Conservation (phyloP, 805 yeast genomes). For the Komagataella pseudopastoris region DNA sequence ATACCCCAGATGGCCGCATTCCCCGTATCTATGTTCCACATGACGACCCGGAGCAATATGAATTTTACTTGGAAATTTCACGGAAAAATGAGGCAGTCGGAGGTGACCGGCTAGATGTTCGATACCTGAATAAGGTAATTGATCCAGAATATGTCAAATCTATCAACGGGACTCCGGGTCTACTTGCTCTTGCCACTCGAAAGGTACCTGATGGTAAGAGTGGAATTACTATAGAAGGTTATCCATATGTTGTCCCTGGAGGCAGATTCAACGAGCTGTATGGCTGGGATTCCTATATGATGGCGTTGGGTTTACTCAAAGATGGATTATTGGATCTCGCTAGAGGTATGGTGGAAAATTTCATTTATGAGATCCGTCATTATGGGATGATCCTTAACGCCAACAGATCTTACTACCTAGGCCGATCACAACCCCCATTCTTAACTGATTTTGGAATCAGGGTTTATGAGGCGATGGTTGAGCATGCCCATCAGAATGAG, state of each 20-base stretch:
- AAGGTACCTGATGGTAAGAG: constrained; percentile 31
- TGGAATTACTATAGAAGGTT: constrained; percentile 40
- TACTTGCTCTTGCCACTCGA: constrained; percentile 67
- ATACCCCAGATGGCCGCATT: constrained; percentile 42
- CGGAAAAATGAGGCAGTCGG: constrained; percentile 33
- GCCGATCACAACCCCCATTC: constrained; percentile 95
- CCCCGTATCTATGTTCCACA: constrained; percentile 74
- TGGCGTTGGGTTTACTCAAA: constrained; percentile 65
- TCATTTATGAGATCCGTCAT: constrained; percentile 76
- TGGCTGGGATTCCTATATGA: constrained; percentile 98
- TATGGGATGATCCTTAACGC: constrained; percentile 93
- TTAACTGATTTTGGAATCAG: constrained; percentile 81
- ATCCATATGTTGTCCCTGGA: constrained; percentile 92
- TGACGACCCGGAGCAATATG: constrained; percentile 56
- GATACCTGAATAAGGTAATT: constrained; percentile 58
- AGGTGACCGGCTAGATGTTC: constrained; percentile 43
- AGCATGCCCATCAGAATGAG: constrained; percentile 15
- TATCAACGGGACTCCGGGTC: constrained; percentile 72
- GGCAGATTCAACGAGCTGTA: constrained; percentile 93
- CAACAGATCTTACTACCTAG: constrained; percentile 78
- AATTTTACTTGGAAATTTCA: constrained; percentile 46
- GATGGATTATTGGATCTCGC: constrained; percentile 60
- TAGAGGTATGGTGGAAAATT: constrained; percentile 83
- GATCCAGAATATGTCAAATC: constrained; percentile 70
- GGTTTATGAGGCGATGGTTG: constrained; percentile 41